A percentile compares a stretch with the other conserved stretches of the same genome.
Conservation (phyloP, 805 yeast species). For the Cyberlindnera mrakii region DNA sequence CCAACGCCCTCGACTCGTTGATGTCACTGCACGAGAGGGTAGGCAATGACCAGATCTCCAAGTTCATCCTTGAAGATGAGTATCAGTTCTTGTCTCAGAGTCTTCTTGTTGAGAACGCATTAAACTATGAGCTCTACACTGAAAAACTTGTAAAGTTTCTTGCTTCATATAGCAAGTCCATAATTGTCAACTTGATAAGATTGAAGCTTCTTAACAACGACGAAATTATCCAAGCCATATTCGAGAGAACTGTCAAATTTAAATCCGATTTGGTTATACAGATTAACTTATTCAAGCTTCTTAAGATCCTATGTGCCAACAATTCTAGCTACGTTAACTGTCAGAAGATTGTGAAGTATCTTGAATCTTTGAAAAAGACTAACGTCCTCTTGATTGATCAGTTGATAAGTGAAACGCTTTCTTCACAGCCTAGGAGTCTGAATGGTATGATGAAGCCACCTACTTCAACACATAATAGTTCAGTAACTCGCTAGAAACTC, state of each 20-base stretch:
- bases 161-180: conserved; percentile 9
- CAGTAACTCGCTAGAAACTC: neutral
- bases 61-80: conserved; percentile 22
- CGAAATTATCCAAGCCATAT: conserved; percentile 8
- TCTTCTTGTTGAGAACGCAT: conserved; percentile 32
- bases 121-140: conserved; percentile 38
- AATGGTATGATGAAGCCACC: conserved; percentile 31
- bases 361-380: conserved; percentile 5
- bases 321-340: conserved; percentile 11
- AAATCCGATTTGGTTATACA: conserved; percentile 13
- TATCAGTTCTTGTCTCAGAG: conserved; percentile 33
- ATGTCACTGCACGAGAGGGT: conserved; percentile 37
- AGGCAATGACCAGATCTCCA: conserved; percentile 25
- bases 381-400: conserved; percentile 18
- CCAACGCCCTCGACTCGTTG: conserved; percentile 44
- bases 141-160: conserved; percentile 34
- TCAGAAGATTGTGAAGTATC: conserved; percentile 5
- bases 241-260: conserved; percentile 7
- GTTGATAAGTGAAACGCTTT: conserved; percentile 17
- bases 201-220: conserved; percentile 12
- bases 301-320: conserved; percentile 12
- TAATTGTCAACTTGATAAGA: conserved; percentile 18
- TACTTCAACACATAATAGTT: neutral
- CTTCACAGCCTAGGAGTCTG: conserved; percentile 18
- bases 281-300: conserved; percentile 18